These are phyloP conservation scores for Trichoderma cornu-damae DNA, from an alignment of 2,329 filamentous ascomycete genomes.

Conservation along the genomic window DNA sequence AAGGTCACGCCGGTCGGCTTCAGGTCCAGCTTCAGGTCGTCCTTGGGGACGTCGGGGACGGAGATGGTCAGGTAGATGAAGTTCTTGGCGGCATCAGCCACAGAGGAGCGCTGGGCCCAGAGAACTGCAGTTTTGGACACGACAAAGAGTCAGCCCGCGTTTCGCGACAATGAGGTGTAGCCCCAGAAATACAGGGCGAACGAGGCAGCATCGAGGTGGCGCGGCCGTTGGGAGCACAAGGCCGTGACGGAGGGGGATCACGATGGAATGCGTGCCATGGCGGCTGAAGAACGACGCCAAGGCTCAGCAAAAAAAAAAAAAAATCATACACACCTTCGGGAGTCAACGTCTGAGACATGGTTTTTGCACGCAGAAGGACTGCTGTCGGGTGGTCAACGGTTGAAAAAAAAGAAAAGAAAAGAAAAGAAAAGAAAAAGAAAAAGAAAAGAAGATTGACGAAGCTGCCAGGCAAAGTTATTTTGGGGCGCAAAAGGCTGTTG, in stretches of 20 bases:
- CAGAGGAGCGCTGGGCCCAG: conserved; percentile 95
- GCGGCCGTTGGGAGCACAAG: neutral
- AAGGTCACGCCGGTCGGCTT: conserved; percentile 74
- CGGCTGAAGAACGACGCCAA: neutral
- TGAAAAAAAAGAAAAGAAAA: too few species aligned
- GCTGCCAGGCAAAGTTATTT: too few species aligned
- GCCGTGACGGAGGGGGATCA: neutral
- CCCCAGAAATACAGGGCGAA: neutral
- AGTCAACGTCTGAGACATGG: conserved; percentile 31
- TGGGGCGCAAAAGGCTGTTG: neutral
- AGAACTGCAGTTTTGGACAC: conserved; percentile 58
- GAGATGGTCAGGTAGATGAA: conserved; percentile 89
- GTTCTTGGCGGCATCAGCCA: conserved; percentile 77
- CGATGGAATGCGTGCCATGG: neutral
- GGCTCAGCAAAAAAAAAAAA: neutral
- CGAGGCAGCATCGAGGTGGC: neutral
- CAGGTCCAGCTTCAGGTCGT: conserved; percentile 75
- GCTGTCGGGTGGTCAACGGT: neutral
- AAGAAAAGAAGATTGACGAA: neutral
- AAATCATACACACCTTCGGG: conserved; percentile 39
- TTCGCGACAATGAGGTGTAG: neutral
- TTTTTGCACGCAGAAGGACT: conserved; percentile 1
- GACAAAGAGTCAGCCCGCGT: neutral
- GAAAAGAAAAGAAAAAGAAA: too few species aligned
- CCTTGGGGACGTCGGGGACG: conserved; percentile 74